Evolutionary conservation across 2,329 filamentous ascomycete species (phyloP), one percentile per base, ranked within the genome.

Genomic region (Bipolaris zeicola): DNA sequence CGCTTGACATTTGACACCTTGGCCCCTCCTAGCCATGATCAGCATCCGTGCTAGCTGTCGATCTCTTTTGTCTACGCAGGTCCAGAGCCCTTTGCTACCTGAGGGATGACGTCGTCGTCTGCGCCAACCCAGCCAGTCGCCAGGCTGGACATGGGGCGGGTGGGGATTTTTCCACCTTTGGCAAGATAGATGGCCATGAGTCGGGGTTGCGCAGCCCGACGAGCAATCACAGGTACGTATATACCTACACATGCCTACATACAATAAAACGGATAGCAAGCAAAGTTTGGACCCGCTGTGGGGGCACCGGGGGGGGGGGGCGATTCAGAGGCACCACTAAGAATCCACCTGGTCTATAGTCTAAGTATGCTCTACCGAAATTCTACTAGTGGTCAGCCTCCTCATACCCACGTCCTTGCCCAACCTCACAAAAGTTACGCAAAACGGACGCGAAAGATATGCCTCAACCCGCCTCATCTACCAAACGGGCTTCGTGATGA

Each of bases 31-130:
- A 28, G 43, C 28, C 42, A 47, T 18, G 55, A 58, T 62, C 50
- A 46, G 39, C 59, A 45, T 18, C 37, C 43, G 49, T 28, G 38
- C 57, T 60, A 62, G 54, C 37, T 53, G 64, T 62, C 62, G 63
- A 68, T 68, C 66, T 55, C 39, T 47, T 11, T 33, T 53, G 52
- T 51, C 54, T 52, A 51, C 50, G 44, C 44, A 58, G 51, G 55
- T 62, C 62, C 54, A 68, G 63, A 67, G 43, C 43, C 50, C 14
- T 22, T 20, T 24, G 11, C 37, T 18, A 13, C 16, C 16, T 22
- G 5, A 20, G 18, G 14, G 16, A 64, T 68, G 63, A 68, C 64
- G 57, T 62, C 52, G 47, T 37, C 39, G 3, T n/a, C 20, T 24
- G 20, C 20, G 13, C 38, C 20, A 24, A 2, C n/a, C 34, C 10